phyloP scores from a whole-genome alignment of 169 alveolate genomes.

The Babesia gibsoni region DNA sequence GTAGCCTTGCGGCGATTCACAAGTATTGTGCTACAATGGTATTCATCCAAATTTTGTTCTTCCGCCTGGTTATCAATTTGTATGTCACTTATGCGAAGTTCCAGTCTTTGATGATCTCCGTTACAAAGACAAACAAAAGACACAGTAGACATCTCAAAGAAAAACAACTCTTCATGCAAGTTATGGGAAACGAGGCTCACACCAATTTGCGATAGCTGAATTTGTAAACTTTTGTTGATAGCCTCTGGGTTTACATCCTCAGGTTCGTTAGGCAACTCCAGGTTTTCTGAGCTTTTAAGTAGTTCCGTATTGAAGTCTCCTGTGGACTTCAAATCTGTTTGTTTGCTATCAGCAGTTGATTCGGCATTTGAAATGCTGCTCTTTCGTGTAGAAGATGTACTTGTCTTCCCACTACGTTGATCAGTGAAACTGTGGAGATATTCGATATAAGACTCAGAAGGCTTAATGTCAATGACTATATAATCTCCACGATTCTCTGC shows the following conservation, averaged over 20 bases:
- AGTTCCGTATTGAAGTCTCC: slow-evolving; percentile 11
- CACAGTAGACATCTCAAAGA: slow-evolving; percentile 75
- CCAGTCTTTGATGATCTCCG: slow-evolving; percentile 78
- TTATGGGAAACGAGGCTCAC: slow-evolving; percentile 76
- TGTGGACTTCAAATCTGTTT: background rate
- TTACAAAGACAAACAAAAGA: slow-evolving; percentile 71
- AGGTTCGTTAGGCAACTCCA: slow-evolving; percentile 15
- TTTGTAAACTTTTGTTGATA: slow-evolving; percentile 29
- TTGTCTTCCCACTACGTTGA: background rate
- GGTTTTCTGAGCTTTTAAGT: slow-evolving; percentile 3
- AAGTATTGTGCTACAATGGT: slow-evolving; percentile 53
- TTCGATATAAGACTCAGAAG: slow-evolving; percentile 11
- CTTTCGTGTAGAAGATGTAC: background rate
- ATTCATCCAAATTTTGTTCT: slow-evolving; percentile 48
- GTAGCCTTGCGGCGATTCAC: slow-evolving; percentile 67
- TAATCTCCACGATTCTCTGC: slow-evolving; percentile 72
- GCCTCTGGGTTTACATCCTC: slow-evolving; percentile 17
- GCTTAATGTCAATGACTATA: slow-evolving; percentile 50
- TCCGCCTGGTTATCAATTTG: slow-evolving; percentile 81
- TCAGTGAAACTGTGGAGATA: background rate
- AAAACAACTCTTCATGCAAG: slow-evolving; percentile 78
- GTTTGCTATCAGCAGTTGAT: background rate
- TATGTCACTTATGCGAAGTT: slow-evolving; percentile 74
- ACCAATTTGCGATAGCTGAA: slow-evolving; percentile 76
- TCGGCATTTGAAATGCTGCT: background rate